phyloP scores from a whole-genome alignment of 306 rosid genomes.

The cucumber (Cucumis sativus) region DNA sequence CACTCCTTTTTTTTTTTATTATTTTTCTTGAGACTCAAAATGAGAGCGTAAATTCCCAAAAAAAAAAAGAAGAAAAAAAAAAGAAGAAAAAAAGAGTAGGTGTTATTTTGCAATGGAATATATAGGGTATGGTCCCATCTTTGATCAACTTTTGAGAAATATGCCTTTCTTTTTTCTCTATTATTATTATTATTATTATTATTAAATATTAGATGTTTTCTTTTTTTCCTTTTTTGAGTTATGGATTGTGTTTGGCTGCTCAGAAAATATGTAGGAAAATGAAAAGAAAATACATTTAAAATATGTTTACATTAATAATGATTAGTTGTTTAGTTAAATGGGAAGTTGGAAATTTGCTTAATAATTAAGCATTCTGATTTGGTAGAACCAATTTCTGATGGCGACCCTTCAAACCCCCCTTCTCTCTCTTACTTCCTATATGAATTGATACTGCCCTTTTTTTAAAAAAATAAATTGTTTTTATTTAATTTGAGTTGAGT shows the following conservation, averaged over 20 bases:
- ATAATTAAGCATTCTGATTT: conserved; percentile 15
- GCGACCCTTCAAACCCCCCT: background rate
- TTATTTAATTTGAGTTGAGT: no score
- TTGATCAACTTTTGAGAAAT: conserved; percentile 4
- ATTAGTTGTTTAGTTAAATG: background rate
- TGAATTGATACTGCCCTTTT: background rate
- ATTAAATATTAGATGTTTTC: background rate
- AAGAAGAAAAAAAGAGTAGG: conserved; percentile 1
- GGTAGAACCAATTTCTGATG: conserved; percentile 6
- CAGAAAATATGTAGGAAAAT: background rate
- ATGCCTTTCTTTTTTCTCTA: background rate
- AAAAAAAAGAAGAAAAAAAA: background rate
- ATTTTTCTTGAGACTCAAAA: background rate
- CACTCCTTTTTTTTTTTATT: background rate
- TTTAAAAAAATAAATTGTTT: no score
- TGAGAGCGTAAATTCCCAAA: background rate
- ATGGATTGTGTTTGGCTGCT: background rate
- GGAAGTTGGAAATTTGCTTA: conserved; percentile 18
- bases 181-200: background rate
- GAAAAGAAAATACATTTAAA: background rate
- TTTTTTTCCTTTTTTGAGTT: background rate
- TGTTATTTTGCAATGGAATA: conserved; percentile 12
- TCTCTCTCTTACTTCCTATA: background rate
- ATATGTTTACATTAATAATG: no score
- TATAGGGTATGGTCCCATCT: conserved; percentile 14